Base-by-base conservation (phyloP, 352 stramenopile genomes). In the Pythium phragmiticola region DNA sequence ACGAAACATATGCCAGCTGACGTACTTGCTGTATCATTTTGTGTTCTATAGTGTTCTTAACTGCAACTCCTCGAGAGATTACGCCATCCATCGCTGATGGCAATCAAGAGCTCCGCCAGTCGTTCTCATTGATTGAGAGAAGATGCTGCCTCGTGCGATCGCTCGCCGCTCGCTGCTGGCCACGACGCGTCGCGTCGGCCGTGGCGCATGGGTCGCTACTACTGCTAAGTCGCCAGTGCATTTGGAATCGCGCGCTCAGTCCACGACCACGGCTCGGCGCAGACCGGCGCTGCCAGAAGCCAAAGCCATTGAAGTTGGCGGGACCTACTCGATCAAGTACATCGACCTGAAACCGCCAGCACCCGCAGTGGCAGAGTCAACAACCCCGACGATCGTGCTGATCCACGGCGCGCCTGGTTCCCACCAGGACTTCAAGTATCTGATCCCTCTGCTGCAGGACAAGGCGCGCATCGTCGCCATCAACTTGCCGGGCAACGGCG, bases 391-490 rank as follows among this genome's bases (percentile, higher is more conserved):
- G 5, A 49, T 85, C 14, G 76, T 83, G 14, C 55, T 89, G 37
- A 55, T 89, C n/a, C 80, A 89, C 45, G 77, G 80, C 8, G 77
- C 79, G n/a, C 76, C 79, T 23, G 79, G 79, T 0, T 80, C 70
- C 50, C 76, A 80, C 67, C 67, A 76, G 13, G 76, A 86, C 47
- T 88, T 84, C 60, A 73, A 72, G 30, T 68, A 88, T 63, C 39
- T 88, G 6, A 57, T 82, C 49, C 80, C 80, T 30, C 49, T 74
- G 26, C 53, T 89, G 21, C 14, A 63, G 17, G 36, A 66, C 41
- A 55, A 68, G 21, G 50, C 62, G 12, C 70, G 70, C 19, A 56
- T 77, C 9, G 61, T 77, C 42, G 67, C 48, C 12, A 58, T 77
- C 36, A 70, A 69, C 30, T 43, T 75, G 34, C 71, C 71, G 2